These are phyloP conservation scores for Berkeleyomyces rouxiae DNA, from an alignment of 2,329 filamentous ascomycete genomes.

Conservation along the genomic window DNA sequence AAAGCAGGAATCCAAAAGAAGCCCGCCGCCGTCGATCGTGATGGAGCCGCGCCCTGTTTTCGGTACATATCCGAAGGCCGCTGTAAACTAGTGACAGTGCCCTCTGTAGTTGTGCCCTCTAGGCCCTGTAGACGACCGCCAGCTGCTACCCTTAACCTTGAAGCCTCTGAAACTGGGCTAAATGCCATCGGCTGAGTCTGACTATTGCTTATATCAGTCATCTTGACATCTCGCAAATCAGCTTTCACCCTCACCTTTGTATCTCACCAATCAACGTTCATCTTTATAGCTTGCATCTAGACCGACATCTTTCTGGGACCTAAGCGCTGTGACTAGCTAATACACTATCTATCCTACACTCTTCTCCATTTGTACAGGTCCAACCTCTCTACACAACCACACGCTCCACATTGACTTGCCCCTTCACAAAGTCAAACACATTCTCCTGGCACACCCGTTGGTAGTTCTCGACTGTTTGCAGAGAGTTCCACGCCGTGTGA, in stretches of 20 bases:
- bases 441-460: slow-evolving; percentile 13
- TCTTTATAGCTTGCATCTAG: too few relatives aligned
- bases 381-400: neutral
- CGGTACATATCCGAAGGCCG: neutral
- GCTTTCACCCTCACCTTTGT: neutral
- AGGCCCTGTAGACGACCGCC: neutral
- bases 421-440: slow-evolving; percentile 3
- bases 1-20: neutral
- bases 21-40: neutral
- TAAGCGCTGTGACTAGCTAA: too few relatives aligned
- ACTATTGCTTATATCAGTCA: neutral
- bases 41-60: neutral
- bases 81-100: neutral
- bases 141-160: neutral
- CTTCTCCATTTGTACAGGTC: neutral
- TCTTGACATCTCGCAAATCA: neutral
- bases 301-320: too few relatives aligned
- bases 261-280: too few relatives aligned
- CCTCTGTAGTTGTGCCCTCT: neutral
- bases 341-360: neutral
- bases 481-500: slow-evolving; percentile 14
- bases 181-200: neutral
- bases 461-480: slow-evolving; percentile 13
- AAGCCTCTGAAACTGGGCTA: neutral
- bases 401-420: slow-evolving; percentile 3